A percentile compares a stretch with the other conserved stretches of the same genome.
These are phyloP conservation scores for Aureobasidium leucospermi DNA, from an alignment of 2,329 filamentous ascomycete genomes.

Conservation along the genomic window DNA sequence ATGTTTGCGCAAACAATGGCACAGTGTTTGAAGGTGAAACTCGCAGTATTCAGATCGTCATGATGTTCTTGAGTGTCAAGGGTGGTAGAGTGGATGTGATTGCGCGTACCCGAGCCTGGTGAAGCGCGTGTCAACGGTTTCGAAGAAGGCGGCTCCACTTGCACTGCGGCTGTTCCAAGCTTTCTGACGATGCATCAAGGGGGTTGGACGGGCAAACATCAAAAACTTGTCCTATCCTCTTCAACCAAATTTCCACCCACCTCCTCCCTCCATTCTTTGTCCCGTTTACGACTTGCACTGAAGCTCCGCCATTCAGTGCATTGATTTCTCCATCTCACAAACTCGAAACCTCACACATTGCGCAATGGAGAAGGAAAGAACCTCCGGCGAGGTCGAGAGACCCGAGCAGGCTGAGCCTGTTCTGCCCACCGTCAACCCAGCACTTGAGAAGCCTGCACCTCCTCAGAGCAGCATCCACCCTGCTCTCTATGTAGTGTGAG, in stretches of 20 bases:
- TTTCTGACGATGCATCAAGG: constrained; percentile 9
- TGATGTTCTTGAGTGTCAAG: background rate
- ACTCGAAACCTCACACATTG: background rate
- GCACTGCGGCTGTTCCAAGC: background rate
- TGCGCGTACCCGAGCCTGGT: background rate
- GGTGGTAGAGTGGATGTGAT: constrained; percentile 9
- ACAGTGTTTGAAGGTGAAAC: constrained; percentile 10
- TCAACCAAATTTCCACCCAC: background rate
- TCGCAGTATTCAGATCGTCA: constrained; percentile 7
- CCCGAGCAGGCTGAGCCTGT: constrained; percentile 51
- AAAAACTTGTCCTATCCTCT: constrained; percentile 10
- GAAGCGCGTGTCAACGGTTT: constrained; percentile 10
- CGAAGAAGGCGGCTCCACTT: constrained; percentile 7
- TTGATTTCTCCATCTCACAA: background rate
- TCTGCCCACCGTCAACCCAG: constrained; percentile 74
- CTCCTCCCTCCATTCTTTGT: constrained; percentile 1
- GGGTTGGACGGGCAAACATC: background rate
- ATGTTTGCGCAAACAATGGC: background rate
- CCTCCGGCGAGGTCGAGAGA: constrained; percentile 69
- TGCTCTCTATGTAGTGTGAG: constrained; percentile 71
- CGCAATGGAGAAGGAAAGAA: constrained; percentile 73
- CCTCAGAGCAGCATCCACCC: constrained; percentile 64
- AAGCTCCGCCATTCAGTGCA: background rate
- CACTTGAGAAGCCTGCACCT: constrained; percentile 61
- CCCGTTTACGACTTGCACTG: background rate